Conservation (phyloP, 768 basidiomycete species). For the Russula foetens region DNA sequence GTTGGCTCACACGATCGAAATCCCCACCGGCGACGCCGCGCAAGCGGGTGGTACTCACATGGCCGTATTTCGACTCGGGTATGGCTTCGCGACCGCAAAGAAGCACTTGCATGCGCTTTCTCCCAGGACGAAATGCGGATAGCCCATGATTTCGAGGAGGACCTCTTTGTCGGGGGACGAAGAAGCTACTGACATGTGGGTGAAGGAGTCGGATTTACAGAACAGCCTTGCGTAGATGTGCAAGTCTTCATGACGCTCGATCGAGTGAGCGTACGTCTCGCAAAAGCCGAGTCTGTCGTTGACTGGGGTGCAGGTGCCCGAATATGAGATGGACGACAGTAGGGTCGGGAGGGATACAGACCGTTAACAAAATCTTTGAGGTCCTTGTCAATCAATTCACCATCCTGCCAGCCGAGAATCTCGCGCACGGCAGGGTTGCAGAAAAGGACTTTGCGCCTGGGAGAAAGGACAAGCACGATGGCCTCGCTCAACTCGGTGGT, state of each 20-base stretch:
- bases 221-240: conserved; percentile 54
- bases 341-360: conserved; percentile 15
- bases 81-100: conserved; percentile 69
- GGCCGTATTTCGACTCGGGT: conserved; percentile 63
- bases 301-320: conserved; percentile 30
- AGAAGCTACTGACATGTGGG: conserved; percentile 21
- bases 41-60: conserved; percentile 45
- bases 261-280: conserved; percentile 44
- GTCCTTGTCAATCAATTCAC: conserved; percentile 62
- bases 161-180: conserved; percentile 35
- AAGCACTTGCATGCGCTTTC: conserved; percentile 48
- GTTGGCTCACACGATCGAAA: not conserved
- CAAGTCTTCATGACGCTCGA: conserved; percentile 43
- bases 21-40: not conserved
- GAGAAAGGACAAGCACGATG: conserved; percentile 59
- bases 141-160: conserved; percentile 65
- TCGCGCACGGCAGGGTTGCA: conserved; percentile 61
- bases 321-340: conserved; percentile 5
- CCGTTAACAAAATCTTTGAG: conserved; percentile 56
- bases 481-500: conserved; percentile 69
- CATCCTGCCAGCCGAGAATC: conserved; percentile 69
- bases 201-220: conserved; percentile 32
- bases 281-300: conserved; percentile 46
- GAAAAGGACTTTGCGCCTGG: conserved; percentile 55
- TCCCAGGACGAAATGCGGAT: conserved; percentile 42